Base-by-base conservation (phyloP, 2,329 filamentous ascomycete genomes). In the Microdochium nivale region DNA sequence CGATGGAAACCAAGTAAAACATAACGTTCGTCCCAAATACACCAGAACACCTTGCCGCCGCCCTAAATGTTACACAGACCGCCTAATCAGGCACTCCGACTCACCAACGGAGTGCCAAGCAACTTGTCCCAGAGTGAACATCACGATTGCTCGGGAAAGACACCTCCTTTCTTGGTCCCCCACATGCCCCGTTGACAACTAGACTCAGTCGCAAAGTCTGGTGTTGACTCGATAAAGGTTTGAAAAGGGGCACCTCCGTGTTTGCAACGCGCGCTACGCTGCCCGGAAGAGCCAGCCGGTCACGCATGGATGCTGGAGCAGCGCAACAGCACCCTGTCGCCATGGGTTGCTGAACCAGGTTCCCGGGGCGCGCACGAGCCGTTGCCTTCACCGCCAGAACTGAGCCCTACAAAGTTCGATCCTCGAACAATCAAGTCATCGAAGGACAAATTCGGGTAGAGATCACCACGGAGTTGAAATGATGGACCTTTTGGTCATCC, bases 401-500 rank as follows among this genome's bases (percentile, higher is more conserved):
- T 30, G 27, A 11, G 27, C 11, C 11, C 11, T 11, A 11, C 11
- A 11, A 11, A 30, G 27, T 30, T 11, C 27, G 11, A 5, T 11
- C 11, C 27, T 5, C 27, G 27, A 30, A 30, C 27, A 5, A 30
- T 11, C 27, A 11, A 30, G 27, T 30, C 5, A 30, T 30, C 11
- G 27, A 30, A 30, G 27, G 27, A 5, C 27, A 11, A 11, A 5
- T n/a, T 11, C 5, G 5, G 27, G 27, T 30, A 11, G 27, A 11
- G 49, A 48, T 58, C 54, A 59, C 59, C 58, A 63, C 33, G 50
- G 52, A 44, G 51, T 50, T 40, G n/a, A 50, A n/a, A 70, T 65
- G 48, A 61, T 68, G 52, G 67, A 71, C 49, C 65, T 66, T 52
- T 54, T 58, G 46, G 58, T 70, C 51, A 88, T 67, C 69, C 76